Conservation (phyloP, 2,329 filamentous ascomycete species). For the Esteya vermicola region DNA sequence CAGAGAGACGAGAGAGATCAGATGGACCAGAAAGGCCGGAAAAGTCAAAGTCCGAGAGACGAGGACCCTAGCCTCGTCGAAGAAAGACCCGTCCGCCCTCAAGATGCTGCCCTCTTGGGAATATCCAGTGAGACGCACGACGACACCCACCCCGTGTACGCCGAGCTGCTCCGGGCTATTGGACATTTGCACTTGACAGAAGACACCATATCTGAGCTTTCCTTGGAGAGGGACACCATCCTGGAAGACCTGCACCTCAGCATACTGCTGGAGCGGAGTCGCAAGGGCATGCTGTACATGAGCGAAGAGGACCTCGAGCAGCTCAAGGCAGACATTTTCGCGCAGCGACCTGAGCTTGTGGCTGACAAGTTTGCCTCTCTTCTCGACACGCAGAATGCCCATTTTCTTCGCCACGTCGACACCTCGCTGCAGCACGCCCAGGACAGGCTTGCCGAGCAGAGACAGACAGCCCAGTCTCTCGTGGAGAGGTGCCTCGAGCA, state of each 20-base stretch:
- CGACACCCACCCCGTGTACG: conserved; percentile 32
- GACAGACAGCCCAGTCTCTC: conserved; percentile 20
- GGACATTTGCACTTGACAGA: conserved; percentile 30
- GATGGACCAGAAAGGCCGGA: too few relatives aligned
- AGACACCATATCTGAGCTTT: conserved; percentile 31
- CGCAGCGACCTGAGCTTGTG: conserved; percentile 10
- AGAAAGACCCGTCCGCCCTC: too few relatives aligned
- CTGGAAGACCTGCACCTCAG: conserved; percentile 20
- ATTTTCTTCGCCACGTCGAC: conserved; percentile 30
- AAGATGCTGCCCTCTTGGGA: conserved; percentile 11
- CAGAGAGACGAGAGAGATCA: too few relatives aligned
- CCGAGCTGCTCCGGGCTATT: conserved; percentile 25
- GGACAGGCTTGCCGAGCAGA: conserved; percentile 20
- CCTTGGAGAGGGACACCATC: conserved; percentile 23
- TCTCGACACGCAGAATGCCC: conserved; percentile 23
- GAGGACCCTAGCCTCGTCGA: too few relatives aligned
- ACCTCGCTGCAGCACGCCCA: conserved; percentile 8
- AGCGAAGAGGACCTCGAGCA: conserved; percentile 22
- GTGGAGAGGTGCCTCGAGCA: conserved; percentile 25
- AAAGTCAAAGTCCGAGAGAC: too few relatives aligned
- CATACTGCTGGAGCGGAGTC: conserved; percentile 4
- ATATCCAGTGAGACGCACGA: conserved; percentile 13
- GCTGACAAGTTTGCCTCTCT: conserved; percentile 8
- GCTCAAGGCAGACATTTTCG: conserved; percentile 14
- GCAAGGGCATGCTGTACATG: conserved; percentile 9